Base-by-base conservation (phyloP, 176 grass and related monocot species). In the Guadua angustifolia region DNA sequence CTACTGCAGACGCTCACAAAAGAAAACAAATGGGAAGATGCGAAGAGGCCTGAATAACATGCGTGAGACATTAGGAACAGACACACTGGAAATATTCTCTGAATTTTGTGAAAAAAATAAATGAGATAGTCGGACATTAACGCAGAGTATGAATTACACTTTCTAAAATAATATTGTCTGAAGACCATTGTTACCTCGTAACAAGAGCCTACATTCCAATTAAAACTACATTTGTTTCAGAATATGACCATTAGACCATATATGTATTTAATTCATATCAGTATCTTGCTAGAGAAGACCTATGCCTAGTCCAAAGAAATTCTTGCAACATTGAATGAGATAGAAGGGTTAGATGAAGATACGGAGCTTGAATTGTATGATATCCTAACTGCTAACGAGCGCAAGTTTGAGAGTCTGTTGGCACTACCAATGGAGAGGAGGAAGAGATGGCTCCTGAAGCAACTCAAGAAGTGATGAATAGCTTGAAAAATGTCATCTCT, bases 181-280 rank as follows among this genome's bases (percentile, higher is more conserved):
- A 80, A 32, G 24, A 73, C 18, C n/a, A 73, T 29, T 13, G 19
- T 16, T 77, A 39, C 33, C 72, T 24, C 33, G 33, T 51, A 70
- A 4, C 40, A 82, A 76, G 70, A 52, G n/a, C 53, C 55, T 76
- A 77, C 32, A 78, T 3, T 53, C 36, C 14, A 67, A 71, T 45
- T 17, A 44, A 64, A 13, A 63, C n/a, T 12, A 52, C 44, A 2
- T 52, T 61, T 43, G 29, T 71, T 63, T 62, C 43, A 64, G 56
- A 38, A 60, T 26, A 12, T 61, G n/a, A n/a, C n/a, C n/a, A n/a
- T n/a, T n/a, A n/a, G 16, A 66, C 9, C 24, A 74, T 21, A 83
- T 38, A 53, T n/a, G 42, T 52, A 49, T 50, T 73, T 11, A 53
- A 50, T 51, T 80, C 36, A 74, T 73, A 55, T 42, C 8, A n/a